Evolutionary conservation across 169 alveolate genomes (phyloP), one percentile per base, ranked within the genome.

Genomic region (Plasmodium fragile): DNA sequence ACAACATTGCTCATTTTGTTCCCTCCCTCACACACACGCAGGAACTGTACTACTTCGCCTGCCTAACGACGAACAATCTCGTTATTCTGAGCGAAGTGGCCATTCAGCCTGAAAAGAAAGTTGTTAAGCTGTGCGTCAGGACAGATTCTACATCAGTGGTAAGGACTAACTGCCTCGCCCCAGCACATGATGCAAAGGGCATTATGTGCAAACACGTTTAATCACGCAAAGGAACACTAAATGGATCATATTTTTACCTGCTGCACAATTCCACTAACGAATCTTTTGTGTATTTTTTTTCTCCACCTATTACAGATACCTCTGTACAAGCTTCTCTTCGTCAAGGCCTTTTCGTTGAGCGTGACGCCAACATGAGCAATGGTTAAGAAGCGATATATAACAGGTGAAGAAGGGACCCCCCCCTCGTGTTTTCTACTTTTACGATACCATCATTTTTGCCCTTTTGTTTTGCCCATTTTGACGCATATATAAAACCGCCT

Each of bases 91-190:
- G 95, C 75, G 96, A 95, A 84, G 82, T 94, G 2, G 93, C 96
- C 16, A 73, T 95, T 7, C 96, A 92, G 28, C 82, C 82, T 22
- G 90, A 82, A 65, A 92, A 85, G 18, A 75, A 77, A 34, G 82
- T 41, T 7, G 96, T 94, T 10, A 92, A 94, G 36, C 53, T 92
- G 16, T 94, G 87, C 32, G 78, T 92, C 39, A 78, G 96, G 52
- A 92, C 95, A 10, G 97, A 95, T 18, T 94, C 96, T 13, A 79
- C 92, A 4, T 93, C 95, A 34, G 93, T 95, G 92, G 97, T 95
- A 75, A 72, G 30, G 32, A 80, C 22, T 10, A 52, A 80, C 22
- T 28, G 34, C 41, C 11, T 53, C 39, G 22, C 73, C 5, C 13
- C 30, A 18, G 36, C 75, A 65, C 39, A 65, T 65, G 36, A 65